Evolutionary conservation across 2,329 filamentous ascomycete species (phyloP), one percentile per base, ranked within the genome.

Genomic region (Botrytis fragariae): DNA sequence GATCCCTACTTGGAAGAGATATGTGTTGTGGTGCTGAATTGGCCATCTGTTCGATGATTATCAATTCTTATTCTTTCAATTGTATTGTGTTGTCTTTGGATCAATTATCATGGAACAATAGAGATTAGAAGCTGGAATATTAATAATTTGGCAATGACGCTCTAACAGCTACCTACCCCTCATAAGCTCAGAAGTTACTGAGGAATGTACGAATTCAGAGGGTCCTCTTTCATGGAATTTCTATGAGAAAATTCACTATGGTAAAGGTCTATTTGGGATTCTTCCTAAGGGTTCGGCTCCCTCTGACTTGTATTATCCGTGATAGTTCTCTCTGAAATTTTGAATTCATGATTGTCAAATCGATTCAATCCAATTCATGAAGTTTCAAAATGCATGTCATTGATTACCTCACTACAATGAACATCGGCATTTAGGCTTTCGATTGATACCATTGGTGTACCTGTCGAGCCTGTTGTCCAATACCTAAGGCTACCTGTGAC

Each of bases 1-100:
- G 64, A 37, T 70, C 72, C 32, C 37, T 69, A 20, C 22, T 57
- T 29, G 44, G 57, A n/a, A 73, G 51, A 70, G 64, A 61, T 14
- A 62, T 72, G 4, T 35, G 61, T 48, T 10, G 29, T 29, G 69
- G 69, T 32, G 68, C 39, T 22, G 54, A 45, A 45, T 25, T 35
- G 9, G 54, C 54, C 68, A 62, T 70, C 39, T 32, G n/a, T 32
- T 69, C 29, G 29, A 70, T 62, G 37, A 42, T 25, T 25, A 32
- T 16, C 35, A 39, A 20, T n/a, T 67, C 16, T 51, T n/a, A 20
- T 18, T 54, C 32, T 51, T 12, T 42, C 35, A 39, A 54, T 57
- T 32, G 16, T 68, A 54, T 29, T 68, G 25, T 54, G 35, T 25
- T 57, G 25, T 57, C 29, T 29, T 29, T 57, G 18, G n/a, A 12